Evolutionary conservation across 805 yeast genomes (phyloP).

Genomic region (Kuraishia cidri): DNA sequence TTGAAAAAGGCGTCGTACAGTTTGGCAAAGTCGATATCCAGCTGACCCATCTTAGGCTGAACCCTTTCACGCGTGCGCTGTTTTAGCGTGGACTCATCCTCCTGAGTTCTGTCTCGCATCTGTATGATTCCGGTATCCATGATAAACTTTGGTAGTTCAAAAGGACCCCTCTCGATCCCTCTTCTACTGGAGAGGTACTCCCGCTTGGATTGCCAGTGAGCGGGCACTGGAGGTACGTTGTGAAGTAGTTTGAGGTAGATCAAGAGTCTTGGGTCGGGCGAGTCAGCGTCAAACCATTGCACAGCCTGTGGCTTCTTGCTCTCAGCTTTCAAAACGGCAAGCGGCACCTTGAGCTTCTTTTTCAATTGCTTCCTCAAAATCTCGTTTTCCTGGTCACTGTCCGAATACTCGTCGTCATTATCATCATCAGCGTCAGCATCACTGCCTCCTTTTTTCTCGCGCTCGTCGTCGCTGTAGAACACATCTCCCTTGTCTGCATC

Average conservation of each 20-base stretch:
- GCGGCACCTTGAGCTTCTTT: constrained; percentile 45
- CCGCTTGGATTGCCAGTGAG: constrained; percentile 74
- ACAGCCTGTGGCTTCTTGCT: constrained; percentile 61
- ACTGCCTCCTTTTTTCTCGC: neutral
- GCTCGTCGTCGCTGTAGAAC: constrained; percentile 10
- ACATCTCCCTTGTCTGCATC: constrained; percentile 9
- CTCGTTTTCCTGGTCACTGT: constrained; percentile 10
- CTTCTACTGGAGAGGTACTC: constrained; percentile 64
- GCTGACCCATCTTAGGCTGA: constrained; percentile 79
- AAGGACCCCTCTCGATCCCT: constrained; percentile 62
- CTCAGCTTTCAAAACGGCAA: constrained; percentile 57
- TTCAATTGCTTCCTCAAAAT: constrained; percentile 43
- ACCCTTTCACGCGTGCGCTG: constrained; percentile 76
- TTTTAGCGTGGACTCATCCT: constrained; percentile 50
- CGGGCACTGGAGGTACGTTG: constrained; percentile 70
- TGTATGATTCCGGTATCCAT: constrained; percentile 78
- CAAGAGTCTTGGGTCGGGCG: constrained; percentile 64
- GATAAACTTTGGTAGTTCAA: constrained; percentile 71
- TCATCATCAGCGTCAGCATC: constrained; percentile 6
- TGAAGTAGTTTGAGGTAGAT: constrained; percentile 56
- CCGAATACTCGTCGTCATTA: constrained; percentile 13
- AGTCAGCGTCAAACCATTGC: constrained; percentile 84
- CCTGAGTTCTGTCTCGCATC: constrained; percentile 59
- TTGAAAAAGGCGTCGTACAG: constrained; percentile 83
- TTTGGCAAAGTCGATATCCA: constrained; percentile 80